Conservation (phyloP, 176 grass and related monocot genomes). For the Metroxylon sagu region DNA sequence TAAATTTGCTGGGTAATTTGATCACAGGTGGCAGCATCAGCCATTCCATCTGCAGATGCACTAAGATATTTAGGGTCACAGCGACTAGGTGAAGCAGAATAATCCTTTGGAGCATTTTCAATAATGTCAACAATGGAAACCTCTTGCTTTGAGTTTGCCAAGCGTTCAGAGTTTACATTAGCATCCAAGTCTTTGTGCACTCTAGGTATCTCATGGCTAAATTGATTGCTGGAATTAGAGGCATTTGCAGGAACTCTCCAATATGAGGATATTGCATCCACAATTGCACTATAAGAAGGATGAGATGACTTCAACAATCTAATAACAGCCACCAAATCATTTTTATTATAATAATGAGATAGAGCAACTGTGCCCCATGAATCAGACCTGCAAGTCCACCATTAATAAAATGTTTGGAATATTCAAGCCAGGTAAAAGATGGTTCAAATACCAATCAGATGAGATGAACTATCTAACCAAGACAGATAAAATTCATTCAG, state of each 20-base stretch:
- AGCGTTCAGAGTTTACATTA: conserved; percentile 13
- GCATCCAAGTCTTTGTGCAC: conserved; percentile 26
- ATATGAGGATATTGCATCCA: conserved; percentile 46
- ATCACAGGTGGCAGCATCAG: conserved; percentile 15
- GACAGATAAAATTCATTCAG: too few species aligned
- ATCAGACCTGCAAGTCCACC: conserved; percentile 58
- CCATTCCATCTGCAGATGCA: conserved; percentile 11
- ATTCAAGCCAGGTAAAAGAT: too few species aligned
- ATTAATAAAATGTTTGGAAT: neutral
- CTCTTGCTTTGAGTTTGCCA: conserved; percentile 15
- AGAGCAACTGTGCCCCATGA: conserved; percentile 39
- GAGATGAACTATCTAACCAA: too few species aligned
- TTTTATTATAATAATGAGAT: conserved; percentile 69
- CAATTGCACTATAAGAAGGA: conserved; percentile 48
- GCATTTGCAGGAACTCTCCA: conserved; percentile 28
- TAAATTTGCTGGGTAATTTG: conserved; percentile 7
- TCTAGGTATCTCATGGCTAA: conserved; percentile 23
- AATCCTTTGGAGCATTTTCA: conserved; percentile 12
- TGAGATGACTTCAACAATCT: conserved; percentile 44
- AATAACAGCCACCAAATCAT: conserved; percentile 54
- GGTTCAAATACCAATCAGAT: too few species aligned
- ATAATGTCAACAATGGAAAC: conserved; percentile 9
- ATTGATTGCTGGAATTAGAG: conserved; percentile 19
- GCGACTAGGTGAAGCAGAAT: conserved; percentile 21
- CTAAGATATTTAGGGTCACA: conserved; percentile 24